These are phyloP conservation scores for Fusarium sp. DNA, from an alignment of 2,329 filamentous ascomycete genomes.

Conservation along the genomic window DNA sequence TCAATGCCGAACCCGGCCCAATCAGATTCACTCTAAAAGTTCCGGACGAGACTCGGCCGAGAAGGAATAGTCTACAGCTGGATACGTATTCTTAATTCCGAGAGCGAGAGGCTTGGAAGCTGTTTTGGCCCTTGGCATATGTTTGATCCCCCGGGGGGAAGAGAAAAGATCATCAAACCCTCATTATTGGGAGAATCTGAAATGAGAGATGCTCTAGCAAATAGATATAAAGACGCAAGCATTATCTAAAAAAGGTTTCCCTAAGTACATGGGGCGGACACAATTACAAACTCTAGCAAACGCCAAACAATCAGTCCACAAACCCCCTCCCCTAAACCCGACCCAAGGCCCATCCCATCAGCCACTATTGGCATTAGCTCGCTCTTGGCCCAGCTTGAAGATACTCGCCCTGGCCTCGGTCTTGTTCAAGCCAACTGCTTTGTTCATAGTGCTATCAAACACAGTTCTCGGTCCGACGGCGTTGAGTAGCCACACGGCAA, in stretches of 20 bases:
- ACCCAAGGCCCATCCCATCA: background rate
- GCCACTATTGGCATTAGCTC: background rate
- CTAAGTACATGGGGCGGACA: background rate
- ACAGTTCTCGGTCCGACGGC: conserved; percentile 7
- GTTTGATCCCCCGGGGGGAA: background rate
- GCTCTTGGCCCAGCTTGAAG: background rate
- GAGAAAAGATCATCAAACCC: background rate
- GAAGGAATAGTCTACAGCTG: no score
- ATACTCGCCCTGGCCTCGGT: background rate
- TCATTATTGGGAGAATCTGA: no score
- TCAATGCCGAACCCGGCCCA: background rate
- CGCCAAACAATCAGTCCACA: background rate
- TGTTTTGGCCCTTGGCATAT: no score
- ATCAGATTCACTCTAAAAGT: background rate
- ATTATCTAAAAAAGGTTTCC: background rate
- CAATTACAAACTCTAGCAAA: background rate
- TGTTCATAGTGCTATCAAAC: background rate
- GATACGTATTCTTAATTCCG: no score
- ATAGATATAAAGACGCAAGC: background rate
- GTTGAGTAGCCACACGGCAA: conserved; percentile 13
- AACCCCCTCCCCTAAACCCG: background rate
- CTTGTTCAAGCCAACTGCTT: background rate
- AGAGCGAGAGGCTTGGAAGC: no score
- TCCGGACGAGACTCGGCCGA: background rate
- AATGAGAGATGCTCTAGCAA: background rate